Evolutionary conservation across 2,329 filamentous ascomycete genomes (phyloP).

Genomic region (Cytospora piceae): DNA sequence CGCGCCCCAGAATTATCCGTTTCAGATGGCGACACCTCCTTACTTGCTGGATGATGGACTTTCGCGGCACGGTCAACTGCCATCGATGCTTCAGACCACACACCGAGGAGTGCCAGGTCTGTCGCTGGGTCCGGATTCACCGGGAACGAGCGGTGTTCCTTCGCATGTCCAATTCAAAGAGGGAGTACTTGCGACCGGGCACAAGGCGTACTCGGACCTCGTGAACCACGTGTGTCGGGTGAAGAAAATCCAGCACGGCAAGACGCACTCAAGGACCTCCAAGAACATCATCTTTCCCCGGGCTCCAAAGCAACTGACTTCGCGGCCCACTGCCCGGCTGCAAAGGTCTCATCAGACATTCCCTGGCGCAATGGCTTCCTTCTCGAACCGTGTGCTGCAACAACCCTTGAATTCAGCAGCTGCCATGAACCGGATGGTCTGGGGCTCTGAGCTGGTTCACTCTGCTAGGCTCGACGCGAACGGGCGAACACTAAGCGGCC

Average conservation of each 20-base stretch:
- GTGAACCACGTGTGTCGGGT: slow-evolving; percentile 65
- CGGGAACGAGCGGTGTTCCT: slow-evolving; percentile 34
- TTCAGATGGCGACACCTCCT: slow-evolving; percentile 34
- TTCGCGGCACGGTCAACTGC: slow-evolving; percentile 33
- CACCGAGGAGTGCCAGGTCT: slow-evolving; percentile 36
- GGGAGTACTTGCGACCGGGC: slow-evolving; percentile 69
- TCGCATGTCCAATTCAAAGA: slow-evolving; percentile 62
- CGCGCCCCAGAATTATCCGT: slow-evolving; percentile 35
- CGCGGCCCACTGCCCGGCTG: slow-evolving; percentile 25
- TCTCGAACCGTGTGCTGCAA: slow-evolving; percentile 17
- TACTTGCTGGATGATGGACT: slow-evolving; percentile 38
- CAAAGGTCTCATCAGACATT: slow-evolving; percentile 29
- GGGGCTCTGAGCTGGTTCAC: slow-evolving; percentile 25
- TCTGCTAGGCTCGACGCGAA: slow-evolving; percentile 22
- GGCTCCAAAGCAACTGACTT: slow-evolving; percentile 44
- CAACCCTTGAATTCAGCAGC: slow-evolving; percentile 14
- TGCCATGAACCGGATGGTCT: slow-evolving; percentile 25
- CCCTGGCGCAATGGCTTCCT: slow-evolving; percentile 23
- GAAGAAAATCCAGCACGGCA: slow-evolving; percentile 52
- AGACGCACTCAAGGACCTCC: slow-evolving; percentile 44
- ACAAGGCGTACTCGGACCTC: slow-evolving; percentile 73
- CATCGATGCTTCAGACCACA: slow-evolving; percentile 34
- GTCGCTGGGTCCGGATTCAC: slow-evolving; percentile 33
- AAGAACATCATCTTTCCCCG: slow-evolving; percentile 62
- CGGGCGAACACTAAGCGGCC: slow-evolving; percentile 21